phyloP scores from a whole-genome alignment of 1,284 basidiomycete genomes.

The Trichosporon coremiiforme region DNA sequence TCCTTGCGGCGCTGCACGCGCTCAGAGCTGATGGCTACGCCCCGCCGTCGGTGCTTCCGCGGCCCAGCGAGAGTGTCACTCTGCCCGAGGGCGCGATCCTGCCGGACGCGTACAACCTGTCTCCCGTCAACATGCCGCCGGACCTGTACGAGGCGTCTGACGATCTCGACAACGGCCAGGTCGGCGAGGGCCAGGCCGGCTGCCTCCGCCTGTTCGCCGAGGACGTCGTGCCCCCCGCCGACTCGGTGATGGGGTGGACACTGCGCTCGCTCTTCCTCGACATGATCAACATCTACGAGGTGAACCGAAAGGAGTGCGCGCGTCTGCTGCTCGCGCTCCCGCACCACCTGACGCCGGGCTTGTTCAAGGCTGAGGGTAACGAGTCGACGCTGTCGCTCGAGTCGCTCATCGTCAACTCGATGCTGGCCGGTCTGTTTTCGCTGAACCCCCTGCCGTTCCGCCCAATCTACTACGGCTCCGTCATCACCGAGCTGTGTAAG shows the following conservation, averaged over 20 bases:
- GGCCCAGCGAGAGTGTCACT: constrained; percentile 62
- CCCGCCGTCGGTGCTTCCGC: constrained; percentile 60
- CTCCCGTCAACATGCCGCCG: constrained; percentile 79
- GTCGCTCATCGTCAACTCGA: constrained; percentile 58
- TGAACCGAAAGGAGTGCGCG: constrained; percentile 94
- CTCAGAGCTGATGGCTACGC: constrained; percentile 40
- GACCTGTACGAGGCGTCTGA: constrained; percentile 64
- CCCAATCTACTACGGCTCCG: constrained; percentile 79
- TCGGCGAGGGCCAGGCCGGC: constrained; percentile 61
- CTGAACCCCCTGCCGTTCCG: constrained; percentile 77
- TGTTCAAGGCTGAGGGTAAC: constrained; percentile 62
- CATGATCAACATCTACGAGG: constrained; percentile 86
- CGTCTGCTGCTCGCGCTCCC: constrained; percentile 82
- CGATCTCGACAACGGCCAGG: constrained; percentile 57
- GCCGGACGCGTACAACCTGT: constrained; percentile 66
- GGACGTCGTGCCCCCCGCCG: constrained; percentile 75
- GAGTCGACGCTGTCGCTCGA: constrained; percentile 52
- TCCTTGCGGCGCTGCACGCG: constrained; percentile 44
- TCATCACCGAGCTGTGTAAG: constrained; percentile 93
- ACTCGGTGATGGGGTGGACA: constrained; percentile 74
- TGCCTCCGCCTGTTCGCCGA: constrained; percentile 71
- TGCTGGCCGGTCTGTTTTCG: constrained; percentile 73
- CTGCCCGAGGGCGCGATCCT: constrained; percentile 59
- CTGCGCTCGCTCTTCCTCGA: constrained; percentile 78
- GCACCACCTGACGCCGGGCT: constrained; percentile 78